A percentile compares a stretch with the other conserved stretches of the same genome.
These are phyloP conservation scores for Cadophora sp. DNA, from an alignment of 2,329 filamentous ascomycete genomes.

Conservation along the genomic window DNA sequence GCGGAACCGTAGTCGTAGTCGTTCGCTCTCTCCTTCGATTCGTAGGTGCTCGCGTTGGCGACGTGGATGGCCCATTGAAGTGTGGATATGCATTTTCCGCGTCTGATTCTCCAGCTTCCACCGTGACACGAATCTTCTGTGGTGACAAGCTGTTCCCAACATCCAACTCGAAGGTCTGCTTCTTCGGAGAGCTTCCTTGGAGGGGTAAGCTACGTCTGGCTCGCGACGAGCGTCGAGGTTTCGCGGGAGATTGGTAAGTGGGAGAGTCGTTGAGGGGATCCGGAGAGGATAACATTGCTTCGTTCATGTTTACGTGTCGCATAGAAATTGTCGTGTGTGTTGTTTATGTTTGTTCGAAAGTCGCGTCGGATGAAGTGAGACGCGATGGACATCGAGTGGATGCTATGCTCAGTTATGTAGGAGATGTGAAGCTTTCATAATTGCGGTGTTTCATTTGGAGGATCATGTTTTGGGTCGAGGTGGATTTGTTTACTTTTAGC, in stretches of 20 bases:
- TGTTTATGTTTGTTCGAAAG: constrained; percentile 12
- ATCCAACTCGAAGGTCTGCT: constrained; percentile 46
- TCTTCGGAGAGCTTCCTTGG: constrained; percentile 43
- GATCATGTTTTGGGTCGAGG: constrained; percentile 13
- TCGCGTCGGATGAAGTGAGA: constrained; percentile 15
- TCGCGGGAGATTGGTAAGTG: constrained; percentile 39
- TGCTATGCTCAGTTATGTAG: constrained; percentile 23
- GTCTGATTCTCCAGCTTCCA: constrained; percentile 44
- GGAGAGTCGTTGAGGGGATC: constrained; percentile 45
- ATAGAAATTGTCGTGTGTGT: constrained; percentile 16
- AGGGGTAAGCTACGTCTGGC: constrained; percentile 37
- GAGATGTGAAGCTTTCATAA: constrained; percentile 27
- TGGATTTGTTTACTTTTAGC: constrained; percentile 25
- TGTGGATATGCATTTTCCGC: constrained; percentile 36
- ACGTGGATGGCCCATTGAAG: constrained; percentile 28
- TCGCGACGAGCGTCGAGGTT: constrained; percentile 37
- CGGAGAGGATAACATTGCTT: constrained; percentile 43
- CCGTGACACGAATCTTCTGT: constrained; percentile 46
- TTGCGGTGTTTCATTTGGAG: constrained; percentile 17
- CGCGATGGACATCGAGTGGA: constrained; percentile 16
- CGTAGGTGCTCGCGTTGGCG: constrained; percentile 32
- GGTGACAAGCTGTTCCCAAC: constrained; percentile 45
- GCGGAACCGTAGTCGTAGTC: constrained; percentile 44
- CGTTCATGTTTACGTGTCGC: constrained; percentile 35
- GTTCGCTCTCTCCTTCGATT: constrained; percentile 40